These are phyloP conservation scores for Teunomyces panamensis DNA, from an alignment of 805 yeast genomes.

Conservation along the genomic window DNA sequence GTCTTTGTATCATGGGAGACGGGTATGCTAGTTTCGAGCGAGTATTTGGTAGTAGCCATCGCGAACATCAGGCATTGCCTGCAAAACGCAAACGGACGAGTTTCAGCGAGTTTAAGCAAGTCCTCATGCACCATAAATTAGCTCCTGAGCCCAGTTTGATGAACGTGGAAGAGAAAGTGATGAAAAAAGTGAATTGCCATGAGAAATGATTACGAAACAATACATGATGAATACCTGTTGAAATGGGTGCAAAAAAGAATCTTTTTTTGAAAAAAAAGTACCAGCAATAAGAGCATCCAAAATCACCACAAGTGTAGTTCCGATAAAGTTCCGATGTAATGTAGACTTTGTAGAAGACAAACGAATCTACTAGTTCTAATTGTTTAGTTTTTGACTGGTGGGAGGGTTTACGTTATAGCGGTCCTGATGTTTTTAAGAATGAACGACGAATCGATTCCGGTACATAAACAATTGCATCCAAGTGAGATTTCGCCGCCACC, in stretches of 20 bases:
- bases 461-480: not conserved
- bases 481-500: not conserved
- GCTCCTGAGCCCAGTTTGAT: not conserved
- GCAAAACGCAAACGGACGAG: constrained; percentile 1
- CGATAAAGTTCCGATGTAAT: too few relatives aligned
- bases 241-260: not conserved
- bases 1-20: constrained; percentile 7
- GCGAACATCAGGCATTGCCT: not conserved
- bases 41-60: constrained; percentile 7
- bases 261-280: not conserved
- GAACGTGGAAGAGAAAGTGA: not conserved
- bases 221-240: not conserved
- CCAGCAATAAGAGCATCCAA: too few relatives aligned
- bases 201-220: constrained; percentile 1
- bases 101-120: not conserved
- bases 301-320: too few relatives aligned
- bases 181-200: not conserved
- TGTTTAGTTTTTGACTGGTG: too few relatives aligned
- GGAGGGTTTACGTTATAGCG: too few relatives aligned
- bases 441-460: too few relatives aligned
- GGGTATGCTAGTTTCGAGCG: constrained; percentile 7
- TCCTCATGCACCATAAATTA: not conserved
- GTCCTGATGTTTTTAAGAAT: too few relatives aligned
- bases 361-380: too few relatives aligned
- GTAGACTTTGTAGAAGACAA: too few relatives aligned